A percentile compares a stretch with the other conserved stretches of the same genome.
phyloP scores from a whole-genome alignment of 2,329 filamentous ascomycete species.

The Monilinia laxa region DNA sequence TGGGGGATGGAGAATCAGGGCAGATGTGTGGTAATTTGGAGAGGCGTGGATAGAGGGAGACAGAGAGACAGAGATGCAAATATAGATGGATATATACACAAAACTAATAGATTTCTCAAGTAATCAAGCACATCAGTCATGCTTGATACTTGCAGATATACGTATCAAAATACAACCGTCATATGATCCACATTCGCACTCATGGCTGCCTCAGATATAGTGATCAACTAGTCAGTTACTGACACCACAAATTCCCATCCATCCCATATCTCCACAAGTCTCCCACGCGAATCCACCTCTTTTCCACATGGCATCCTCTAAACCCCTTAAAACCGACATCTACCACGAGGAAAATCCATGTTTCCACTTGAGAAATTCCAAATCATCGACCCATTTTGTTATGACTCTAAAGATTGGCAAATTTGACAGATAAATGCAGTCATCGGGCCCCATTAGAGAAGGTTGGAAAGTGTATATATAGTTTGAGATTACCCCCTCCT shows the following conservation, averaged over 20 bases:
- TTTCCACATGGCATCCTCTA: background rate
- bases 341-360: background rate
- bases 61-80: background rate
- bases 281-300: background rate
- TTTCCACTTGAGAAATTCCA: background rate
- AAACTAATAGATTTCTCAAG: too few species aligned
- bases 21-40: too few species aligned
- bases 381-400: background rate
- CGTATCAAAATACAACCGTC: background rate
- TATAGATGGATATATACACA: too few species aligned
- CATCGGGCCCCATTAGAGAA: background rate
- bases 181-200: background rate
- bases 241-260: background rate
- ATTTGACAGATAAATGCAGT: background rate
- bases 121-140: too few species aligned
- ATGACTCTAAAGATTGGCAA: background rate
- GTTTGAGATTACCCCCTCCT: background rate
- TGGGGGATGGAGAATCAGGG: too few species aligned
- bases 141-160: too few species aligned
- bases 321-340: background rate
- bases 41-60: background rate
- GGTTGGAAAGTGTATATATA: background rate
- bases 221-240: too few species aligned
- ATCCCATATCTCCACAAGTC: background rate
- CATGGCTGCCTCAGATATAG: background rate